These are phyloP conservation scores for Stemphylium vesicarium DNA, from an alignment of 2,329 filamentous ascomycete species.

Conservation along the genomic window DNA sequence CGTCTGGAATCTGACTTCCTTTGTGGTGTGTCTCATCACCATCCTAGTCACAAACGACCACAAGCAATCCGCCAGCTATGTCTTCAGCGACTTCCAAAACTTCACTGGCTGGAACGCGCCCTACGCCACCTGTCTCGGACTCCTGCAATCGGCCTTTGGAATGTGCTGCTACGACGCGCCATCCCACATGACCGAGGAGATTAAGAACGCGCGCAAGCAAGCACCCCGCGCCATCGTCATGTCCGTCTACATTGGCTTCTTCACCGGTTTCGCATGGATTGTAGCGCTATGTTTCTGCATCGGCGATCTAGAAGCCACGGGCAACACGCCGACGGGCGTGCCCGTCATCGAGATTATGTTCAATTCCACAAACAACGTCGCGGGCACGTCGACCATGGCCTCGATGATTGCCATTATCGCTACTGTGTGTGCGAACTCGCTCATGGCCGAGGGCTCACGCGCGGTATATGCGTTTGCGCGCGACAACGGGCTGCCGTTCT, in stretches of 20 bases:
- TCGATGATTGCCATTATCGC: constrained; percentile 59
- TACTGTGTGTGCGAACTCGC: constrained; percentile 53
- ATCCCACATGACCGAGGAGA: constrained; percentile 63
- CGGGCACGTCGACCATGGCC: constrained; percentile 54
- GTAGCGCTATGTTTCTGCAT: constrained; percentile 52
- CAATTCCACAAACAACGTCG: constrained; percentile 55
- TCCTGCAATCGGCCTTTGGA: constrained; percentile 61
- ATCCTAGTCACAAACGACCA: constrained; percentile 62
- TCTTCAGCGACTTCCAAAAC: constrained; percentile 63
- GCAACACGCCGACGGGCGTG: constrained; percentile 55
- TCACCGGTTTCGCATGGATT: constrained; percentile 49
- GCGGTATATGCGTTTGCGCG: constrained; percentile 58
- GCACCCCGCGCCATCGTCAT: constrained; percentile 55
- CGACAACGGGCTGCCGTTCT: constrained; percentile 62
- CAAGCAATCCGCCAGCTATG: constrained; percentile 61
- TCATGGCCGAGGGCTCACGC: constrained; percentile 57
- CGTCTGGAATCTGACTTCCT: constrained; percentile 61
- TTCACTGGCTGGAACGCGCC: constrained; percentile 59
- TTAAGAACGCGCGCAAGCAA: constrained; percentile 58
- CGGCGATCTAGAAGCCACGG: constrained; percentile 55
- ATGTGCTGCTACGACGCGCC: constrained; percentile 61
- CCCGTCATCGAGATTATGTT: constrained; percentile 62
- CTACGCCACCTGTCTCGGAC: constrained; percentile 61
- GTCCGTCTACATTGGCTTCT: constrained; percentile 49
- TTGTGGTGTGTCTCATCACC: constrained; percentile 59